Percentiles rank a stretch among this genome's conserved stretches.
Conservation (phyloP, 2,329 filamentous ascomycete genomes). For the Xylogone sp. region DNA sequence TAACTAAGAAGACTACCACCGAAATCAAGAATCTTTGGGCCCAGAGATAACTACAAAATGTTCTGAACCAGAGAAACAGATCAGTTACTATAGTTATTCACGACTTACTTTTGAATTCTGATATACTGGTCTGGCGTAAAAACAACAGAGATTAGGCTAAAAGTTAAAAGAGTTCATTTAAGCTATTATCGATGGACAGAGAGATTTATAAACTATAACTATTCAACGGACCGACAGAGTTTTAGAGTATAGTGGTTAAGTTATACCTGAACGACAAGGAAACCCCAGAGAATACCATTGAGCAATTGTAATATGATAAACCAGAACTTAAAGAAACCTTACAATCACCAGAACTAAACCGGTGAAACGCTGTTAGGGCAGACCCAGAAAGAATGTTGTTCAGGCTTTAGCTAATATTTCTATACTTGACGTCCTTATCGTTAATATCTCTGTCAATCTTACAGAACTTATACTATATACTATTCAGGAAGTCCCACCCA, state of each 20-base stretch:
- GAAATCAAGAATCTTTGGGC: slow-evolving; percentile 1
- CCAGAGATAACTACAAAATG: slow-evolving; percentile 2
- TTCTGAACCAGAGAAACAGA: slow-evolving; percentile 1
- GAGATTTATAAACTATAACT: slow-evolving; percentile 4
- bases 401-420: too few relatives aligned
- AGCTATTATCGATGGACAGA: background rate
- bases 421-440: background rate
- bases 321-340: too few relatives aligned
- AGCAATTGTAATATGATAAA: too few relatives aligned
- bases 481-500: background rate
- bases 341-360: too few relatives aligned
- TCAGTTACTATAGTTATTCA: slow-evolving; percentile 1
- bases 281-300: too few relatives aligned
- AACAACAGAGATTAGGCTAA: background rate
- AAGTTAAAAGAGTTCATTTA: slow-evolving; percentile 2
- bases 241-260: background rate
- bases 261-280: too few relatives aligned
- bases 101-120: slow-evolving; percentile 2
- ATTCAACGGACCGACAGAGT: slow-evolving; percentile 1
- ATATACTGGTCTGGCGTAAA: slow-evolving; percentile 5
- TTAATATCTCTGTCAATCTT: background rate
- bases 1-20: slow-evolving; percentile 4
- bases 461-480: background rate
- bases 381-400: background rate
- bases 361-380: background rate